Percentiles rank a stretch among this genome's conserved stretches.
phyloP scores from a whole-genome alignment of 495 filamentous ascomycete species.

The Annulohypoxylon stygium region DNA sequence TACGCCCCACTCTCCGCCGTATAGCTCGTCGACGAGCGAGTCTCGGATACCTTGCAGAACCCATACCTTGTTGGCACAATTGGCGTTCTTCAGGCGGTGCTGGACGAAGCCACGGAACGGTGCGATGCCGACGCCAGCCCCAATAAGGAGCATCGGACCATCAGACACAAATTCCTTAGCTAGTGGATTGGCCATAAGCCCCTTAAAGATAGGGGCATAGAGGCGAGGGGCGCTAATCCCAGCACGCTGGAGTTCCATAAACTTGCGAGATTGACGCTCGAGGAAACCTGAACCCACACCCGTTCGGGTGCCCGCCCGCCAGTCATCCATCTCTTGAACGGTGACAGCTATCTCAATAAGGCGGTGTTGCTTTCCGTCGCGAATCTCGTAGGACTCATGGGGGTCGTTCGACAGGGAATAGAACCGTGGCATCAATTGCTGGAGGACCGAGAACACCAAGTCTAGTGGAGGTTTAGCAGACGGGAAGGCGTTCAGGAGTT shows the following conservation, averaged over 20 bases:
- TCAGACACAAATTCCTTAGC: constrained; percentile 89
- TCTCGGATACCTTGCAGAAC: constrained; percentile 97
- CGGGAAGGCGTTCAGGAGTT: constrained; percentile 92
- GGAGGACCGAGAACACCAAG: constrained; percentile 81
- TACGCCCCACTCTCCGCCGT: constrained; percentile 95
- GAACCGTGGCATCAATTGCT: constrained; percentile 94
- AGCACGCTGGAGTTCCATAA: constrained; percentile 71
- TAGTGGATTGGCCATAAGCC: constrained; percentile 97
- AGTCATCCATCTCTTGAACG: constrained; percentile 87
- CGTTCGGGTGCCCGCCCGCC: constrained; percentile 74
- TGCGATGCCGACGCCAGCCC: constrained; percentile 95
- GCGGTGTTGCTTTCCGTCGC: constrained; percentile 78
- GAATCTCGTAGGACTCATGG: constrained; percentile 78
- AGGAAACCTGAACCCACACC: constrained; percentile 88
- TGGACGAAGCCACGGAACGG: constrained; percentile 98
- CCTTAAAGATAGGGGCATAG: constrained; percentile 95
- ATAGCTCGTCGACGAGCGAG: constrained; percentile 91
- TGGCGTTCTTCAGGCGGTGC: constrained; percentile 92
- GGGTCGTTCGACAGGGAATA: constrained; percentile 98
- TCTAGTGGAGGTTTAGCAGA: constrained; percentile 88
- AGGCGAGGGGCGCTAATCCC: constrained; percentile 71
- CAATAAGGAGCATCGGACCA: constrained; percentile 97
- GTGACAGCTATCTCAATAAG: constrained; percentile 95
- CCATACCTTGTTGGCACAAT: constrained; percentile 99
- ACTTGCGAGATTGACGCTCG: constrained; percentile 78